Base-by-base conservation (phyloP, 202 grass and related monocot genomes). In the Panicum virgatum region DNA sequence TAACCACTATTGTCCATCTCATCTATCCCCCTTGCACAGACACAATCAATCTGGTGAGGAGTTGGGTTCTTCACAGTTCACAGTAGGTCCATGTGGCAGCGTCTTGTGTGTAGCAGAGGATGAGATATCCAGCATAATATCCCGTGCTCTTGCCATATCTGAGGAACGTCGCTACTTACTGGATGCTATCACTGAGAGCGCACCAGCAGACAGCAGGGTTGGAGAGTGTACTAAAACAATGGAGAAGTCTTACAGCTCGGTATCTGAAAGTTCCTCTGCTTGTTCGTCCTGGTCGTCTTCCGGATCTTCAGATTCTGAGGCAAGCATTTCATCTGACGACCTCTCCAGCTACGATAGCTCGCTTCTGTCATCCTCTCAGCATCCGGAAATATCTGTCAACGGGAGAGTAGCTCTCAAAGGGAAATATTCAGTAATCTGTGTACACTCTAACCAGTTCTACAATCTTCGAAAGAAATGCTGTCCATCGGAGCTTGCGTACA, bases 51-150 rank as follows among this genome's bases (percentile, higher is more conserved):
- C 81, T 62, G 22, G 47, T 53, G 57, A 85, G 67, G 77, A 93
- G 75, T 69, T 47, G 54, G 48, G 62, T 7, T 74, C 27, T 37
- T 50, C 80, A 18, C 82, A 85, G 16, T 94, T 94, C 62, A 34
- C 62, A 25, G 77, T 91, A 63, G 89, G 91, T 59, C 89, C 89
- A 4, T 63, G 88, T 73, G 94, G 94, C 12, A 92, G 81, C 71
- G 66, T 94, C 44, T 18, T 93, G 45, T 91, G 81, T 57, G 76
- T 87, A 56, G 90, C 84, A 23, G 89, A 97, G 85, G 85, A 92
- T 88, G 91, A 97, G 68, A 92, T 97, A 88, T 97, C 94, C 46
- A 97, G 94, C 73, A 97, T 97, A 83, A 83, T 97, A 80, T 86
- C 94, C 62, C 67, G 84, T 66, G 94, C 91, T 63, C 81, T 97